Percentiles rank a stretch among this genome's conserved stretches.
These are phyloP conservation scores for Carex kokanica DNA, from an alignment of 176 grass and related monocot species.

Conservation along the genomic window DNA sequence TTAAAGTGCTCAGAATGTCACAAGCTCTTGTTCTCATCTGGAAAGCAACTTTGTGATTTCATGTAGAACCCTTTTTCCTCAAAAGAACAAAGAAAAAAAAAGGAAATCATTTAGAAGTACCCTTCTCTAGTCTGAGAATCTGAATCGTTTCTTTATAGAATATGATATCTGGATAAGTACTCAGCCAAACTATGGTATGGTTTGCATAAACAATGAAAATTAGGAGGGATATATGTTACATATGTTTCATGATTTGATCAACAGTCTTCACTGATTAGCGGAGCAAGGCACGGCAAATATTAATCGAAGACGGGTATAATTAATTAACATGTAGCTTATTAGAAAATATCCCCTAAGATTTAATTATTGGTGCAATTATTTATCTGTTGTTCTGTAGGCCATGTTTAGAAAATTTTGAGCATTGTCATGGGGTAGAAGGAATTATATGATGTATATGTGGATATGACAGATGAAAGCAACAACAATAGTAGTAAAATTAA, in stretches of 20 bases:
- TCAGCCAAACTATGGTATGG: background rate
- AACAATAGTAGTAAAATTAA: background rate
- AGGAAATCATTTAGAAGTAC: background rate
- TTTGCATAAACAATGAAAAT: slow-evolving; percentile 1
- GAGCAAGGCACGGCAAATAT: background rate
- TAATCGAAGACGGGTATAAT: background rate
- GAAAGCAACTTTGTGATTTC: slow-evolving; percentile 13
- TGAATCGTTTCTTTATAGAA: background rate
- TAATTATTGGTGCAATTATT: background rate
- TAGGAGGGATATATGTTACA: background rate
- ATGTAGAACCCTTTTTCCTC: background rate
- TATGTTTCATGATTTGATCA: background rate
- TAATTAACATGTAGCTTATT: background rate
- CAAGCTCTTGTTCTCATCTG: slow-evolving; percentile 39
- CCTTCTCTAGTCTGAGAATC: slow-evolving; percentile 6
- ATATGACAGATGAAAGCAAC: slow-evolving; percentile 27
- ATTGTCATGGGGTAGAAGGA: background rate
- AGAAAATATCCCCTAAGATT: background rate
- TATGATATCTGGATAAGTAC: background rate
- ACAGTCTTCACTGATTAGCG: background rate
- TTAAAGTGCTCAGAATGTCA: slow-evolving; percentile 35
- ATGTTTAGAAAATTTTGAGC: background rate
- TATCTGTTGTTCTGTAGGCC: background rate
- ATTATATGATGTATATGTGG: slow-evolving; percentile 23
- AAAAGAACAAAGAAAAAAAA: background rate